A percentile compares a stretch with the other conserved stretches of the same genome.
Conservation (phyloP, 305 asterid genomes). For the Fraxinus ornus region DNA sequence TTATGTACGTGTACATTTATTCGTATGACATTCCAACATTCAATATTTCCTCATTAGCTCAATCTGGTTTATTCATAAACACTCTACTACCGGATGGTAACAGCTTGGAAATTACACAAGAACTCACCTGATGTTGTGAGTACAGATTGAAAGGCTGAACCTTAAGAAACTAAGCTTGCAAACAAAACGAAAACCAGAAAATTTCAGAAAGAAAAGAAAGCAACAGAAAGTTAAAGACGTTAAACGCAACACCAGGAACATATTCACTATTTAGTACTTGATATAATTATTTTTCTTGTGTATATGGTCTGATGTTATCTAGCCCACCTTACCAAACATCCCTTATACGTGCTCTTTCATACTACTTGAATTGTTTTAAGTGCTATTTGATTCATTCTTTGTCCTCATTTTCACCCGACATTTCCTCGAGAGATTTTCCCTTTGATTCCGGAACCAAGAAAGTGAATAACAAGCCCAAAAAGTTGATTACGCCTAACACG, state of each 20-base stretch:
- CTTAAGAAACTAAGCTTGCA: neutral
- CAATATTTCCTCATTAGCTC: neutral
- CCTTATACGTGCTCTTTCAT: neutral
- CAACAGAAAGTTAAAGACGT: neutral
- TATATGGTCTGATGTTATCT: neutral
- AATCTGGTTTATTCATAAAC: neutral
- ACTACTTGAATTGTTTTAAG: neutral
- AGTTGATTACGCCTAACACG: conserved; percentile 39
- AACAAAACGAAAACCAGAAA: neutral
- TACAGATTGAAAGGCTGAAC: neutral
- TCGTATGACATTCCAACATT: neutral
- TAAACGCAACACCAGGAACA: neutral
- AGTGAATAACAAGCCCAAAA: conserved; percentile 42
- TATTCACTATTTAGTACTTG: neutral
- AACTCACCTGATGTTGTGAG: neutral
- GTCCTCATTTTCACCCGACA: conserved; percentile 49
- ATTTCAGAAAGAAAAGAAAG: neutral
- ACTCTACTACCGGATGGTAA: neutral
- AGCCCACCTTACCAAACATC: neutral
- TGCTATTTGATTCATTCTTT: neutral
- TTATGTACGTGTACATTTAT: neutral
- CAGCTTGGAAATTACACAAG: neutral
- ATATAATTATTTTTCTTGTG: neutral
- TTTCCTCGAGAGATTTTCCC: conserved; percentile 51
- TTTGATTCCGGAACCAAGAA: conserved; percentile 54